phyloP scores from a whole-genome alignment of 768 basidiomycete species.

The Sistotremastrum niveocremeum region DNA sequence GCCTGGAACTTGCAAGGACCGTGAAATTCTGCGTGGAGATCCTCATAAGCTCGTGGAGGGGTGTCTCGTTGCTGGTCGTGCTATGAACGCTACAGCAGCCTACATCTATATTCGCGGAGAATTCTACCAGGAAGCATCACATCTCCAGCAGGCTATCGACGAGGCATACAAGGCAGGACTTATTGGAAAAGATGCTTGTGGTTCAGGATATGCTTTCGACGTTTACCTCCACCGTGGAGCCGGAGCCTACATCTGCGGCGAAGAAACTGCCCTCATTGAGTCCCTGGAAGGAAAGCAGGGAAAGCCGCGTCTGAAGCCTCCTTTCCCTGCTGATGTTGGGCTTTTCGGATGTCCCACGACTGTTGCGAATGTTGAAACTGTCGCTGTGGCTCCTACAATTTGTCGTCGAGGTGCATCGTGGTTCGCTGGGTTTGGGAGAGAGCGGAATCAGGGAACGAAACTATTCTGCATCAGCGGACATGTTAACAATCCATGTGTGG shows the following conservation, averaged over 20 bases:
- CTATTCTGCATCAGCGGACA: conserved; percentile 93
- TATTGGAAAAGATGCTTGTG: conserved; percentile 84
- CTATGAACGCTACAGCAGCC: conserved; percentile 96
- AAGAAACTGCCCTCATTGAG: conserved; percentile 97
- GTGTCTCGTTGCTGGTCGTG: conserved; percentile 90
- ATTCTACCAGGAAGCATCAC: conserved; percentile 89
- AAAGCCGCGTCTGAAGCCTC: conserved; percentile 94
- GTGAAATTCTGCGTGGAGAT: conserved; percentile 94
- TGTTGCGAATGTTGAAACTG: conserved; percentile 97
- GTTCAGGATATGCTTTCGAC: conserved; percentile 88
- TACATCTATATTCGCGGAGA: conserved; percentile 99
- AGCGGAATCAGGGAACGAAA: conserved; percentile 94
- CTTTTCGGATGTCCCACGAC: conserved; percentile 96
- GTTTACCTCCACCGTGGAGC: conserved; percentile 98
- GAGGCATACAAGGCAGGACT: conserved; percentile 88
- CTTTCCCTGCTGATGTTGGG: conserved; percentile 97
- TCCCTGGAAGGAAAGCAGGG: conserved; percentile 96
- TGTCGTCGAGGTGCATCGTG: conserved; percentile 77
- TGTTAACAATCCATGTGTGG: conserved; percentile 94
- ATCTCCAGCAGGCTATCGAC: conserved; percentile 89
- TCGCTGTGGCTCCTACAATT: conserved; percentile 95
- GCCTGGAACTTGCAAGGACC: conserved; percentile 97
- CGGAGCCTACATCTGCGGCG: conserved; percentile 97
- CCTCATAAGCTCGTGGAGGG: conserved; percentile 98
- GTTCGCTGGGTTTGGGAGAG: conserved; percentile 88